These are phyloP conservation scores for Calamus simplicifolius DNA, from an alignment of 176 grass and related monocot genomes.

Conservation along the genomic window DNA sequence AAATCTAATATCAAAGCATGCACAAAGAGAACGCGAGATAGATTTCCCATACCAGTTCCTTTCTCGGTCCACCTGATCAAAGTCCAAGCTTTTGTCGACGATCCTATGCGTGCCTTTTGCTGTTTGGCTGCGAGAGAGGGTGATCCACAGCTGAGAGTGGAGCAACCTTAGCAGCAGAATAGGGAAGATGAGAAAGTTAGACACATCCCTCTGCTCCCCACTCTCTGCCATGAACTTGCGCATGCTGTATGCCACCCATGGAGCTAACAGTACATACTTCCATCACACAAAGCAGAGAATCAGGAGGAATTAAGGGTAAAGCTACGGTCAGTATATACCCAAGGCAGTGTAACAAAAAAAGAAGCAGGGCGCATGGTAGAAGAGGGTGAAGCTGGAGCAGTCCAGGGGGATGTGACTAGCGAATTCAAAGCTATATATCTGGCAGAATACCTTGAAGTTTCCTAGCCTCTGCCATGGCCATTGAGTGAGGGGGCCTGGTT, in stretches of 20 bases:
- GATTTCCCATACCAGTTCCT: no score
- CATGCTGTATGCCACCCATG: constrained; percentile 38
- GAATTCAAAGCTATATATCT: not conserved
- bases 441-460: constrained; percentile 37
- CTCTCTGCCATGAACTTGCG: constrained; percentile 30
- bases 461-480: constrained; percentile 65
- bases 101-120: constrained; percentile 6
- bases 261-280: constrained; percentile 49
- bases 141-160: not conserved
- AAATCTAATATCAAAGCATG: no score
- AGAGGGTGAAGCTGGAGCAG: not conserved
- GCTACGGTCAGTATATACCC: no score
- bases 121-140: not conserved
- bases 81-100: constrained; percentile 12
- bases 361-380: not conserved
- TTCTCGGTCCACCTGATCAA: constrained; percentile 4
- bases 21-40: no score
- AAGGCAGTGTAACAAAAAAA: no score
- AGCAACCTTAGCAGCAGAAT: constrained; percentile 8
- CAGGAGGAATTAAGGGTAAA: no score
- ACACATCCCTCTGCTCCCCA: constrained; percentile 14
- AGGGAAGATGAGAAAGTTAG: constrained; percentile 26
- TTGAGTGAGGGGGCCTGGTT: constrained; percentile 39
- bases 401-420: not conserved
- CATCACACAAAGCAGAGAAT: no score